phyloP scores from a whole-genome alignment of 108 stramenopile species.

The Parmales sp. region DNA sequence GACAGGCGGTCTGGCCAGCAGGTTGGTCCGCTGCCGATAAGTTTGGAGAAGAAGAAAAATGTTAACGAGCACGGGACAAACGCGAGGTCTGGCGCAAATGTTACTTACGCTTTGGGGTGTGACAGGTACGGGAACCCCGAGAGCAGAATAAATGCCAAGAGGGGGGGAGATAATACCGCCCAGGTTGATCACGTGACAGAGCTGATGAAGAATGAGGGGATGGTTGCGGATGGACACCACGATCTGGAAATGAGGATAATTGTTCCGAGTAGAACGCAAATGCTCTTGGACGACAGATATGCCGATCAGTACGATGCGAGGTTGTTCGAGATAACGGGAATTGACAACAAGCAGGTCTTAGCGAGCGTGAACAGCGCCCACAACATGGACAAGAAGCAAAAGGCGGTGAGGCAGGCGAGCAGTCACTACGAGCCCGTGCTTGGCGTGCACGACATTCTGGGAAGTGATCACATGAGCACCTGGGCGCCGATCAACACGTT shows the following conservation, averaged over 20 bases:
- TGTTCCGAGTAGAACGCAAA: background rate
- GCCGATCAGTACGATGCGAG: background rate
- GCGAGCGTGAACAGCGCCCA: background rate
- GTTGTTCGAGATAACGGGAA: background rate
- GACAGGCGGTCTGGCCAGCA: background rate
- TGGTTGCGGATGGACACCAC: background rate
- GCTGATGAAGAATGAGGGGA: background rate
- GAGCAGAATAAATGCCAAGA: background rate
- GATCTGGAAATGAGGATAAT: background rate
- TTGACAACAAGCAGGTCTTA: background rate
- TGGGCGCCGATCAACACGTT: background rate
- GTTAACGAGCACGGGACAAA: background rate
- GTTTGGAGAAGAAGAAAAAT: background rate
- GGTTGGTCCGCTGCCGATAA: background rate
- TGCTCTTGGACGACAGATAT: background rate
- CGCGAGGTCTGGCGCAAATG: background rate
- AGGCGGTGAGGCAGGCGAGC: background rate
- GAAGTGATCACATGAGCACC: background rate
- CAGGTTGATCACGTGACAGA: background rate
- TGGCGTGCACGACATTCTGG: background rate
- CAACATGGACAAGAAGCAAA: background rate
- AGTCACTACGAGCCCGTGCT: background rate
- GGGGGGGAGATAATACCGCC: background rate
- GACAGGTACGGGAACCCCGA: conserved; percentile 9
- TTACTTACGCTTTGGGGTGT: background rate